Evolutionary conservation across 1,139 yeast species (phyloP), one percentile per base, ranked within the genome.

Genomic region (Magnusiomyces fungicola): DNA sequence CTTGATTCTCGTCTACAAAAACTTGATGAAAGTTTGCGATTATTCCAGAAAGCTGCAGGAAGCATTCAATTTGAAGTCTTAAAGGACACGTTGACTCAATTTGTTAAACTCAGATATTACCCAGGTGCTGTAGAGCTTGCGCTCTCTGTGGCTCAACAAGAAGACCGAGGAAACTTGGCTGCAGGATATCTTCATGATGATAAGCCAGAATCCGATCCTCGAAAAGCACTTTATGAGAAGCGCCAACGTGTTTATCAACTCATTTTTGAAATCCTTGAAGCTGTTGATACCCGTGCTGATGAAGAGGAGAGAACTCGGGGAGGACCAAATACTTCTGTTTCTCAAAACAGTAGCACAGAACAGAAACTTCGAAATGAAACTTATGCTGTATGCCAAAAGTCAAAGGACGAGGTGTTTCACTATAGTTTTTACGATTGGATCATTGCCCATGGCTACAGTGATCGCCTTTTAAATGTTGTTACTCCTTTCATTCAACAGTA

Each of bases 371-470:
- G 95, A 57, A 86, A 86, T 57, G 75, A 79, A 43, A 79, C 94
- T 25, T 90, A 90, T 61, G 76, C 76, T 21, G 76, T 84, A 12
- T 87, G 95, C 55, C 80, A 88, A 60, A 76, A 78, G 14, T 82
- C 84, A 46, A 73, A 76, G 45, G 97, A 92, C 61, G 87, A 83
- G 61, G 66, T 80, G 16, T 94, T 94, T 74, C 98, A 94, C 57
- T 88, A 83, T 65, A 85, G 86, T 56, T 79, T 92, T 57, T 94
- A 94, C 65, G 95, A 87, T 62, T 94, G 98, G 97, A 82, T 88
- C 59, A 81, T 89, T 39, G 70, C 75, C 43, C 86, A 86, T 62
- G 90, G 88, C 1, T 76, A 81, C 33, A 83, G 86, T 54, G 94
- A 84, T 50, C 77, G 89, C 52, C 71, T 94, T 43, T 71, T 92